phyloP scores from a whole-genome alignment of 345 rosid species.

The Sapria himalayana region DNA sequence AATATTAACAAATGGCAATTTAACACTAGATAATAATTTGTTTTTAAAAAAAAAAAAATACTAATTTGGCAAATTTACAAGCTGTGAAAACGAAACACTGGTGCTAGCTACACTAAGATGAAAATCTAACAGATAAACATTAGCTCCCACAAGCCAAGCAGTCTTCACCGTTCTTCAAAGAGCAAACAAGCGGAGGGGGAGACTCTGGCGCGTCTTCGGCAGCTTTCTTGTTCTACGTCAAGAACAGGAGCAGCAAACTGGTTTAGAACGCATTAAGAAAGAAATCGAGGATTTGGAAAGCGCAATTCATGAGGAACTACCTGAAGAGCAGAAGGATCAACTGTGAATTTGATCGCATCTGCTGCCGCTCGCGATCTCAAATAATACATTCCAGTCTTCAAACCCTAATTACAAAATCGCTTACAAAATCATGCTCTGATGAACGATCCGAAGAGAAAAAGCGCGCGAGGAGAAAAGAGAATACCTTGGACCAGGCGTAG shows the following conservation, averaged over 20 bases:
- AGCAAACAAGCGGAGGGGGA: constrained; percentile 83
- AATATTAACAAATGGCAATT: too few species aligned
- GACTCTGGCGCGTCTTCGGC: too few species aligned
- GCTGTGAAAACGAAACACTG: too few species aligned
- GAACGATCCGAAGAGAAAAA: not conserved
- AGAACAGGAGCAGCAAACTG: too few species aligned
- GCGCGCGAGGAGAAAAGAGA: not conserved
- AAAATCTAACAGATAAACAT: too few species aligned
- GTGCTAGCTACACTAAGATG: not conserved
- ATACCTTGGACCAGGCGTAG: constrained; percentile 74
- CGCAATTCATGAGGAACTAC: constrained; percentile 15
- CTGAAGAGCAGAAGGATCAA: constrained; percentile 45
- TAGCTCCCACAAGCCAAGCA: constrained; percentile 80
- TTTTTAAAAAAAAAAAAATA: too few species aligned
- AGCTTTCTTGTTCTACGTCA: too few species aligned
- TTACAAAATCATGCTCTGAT: not conserved
- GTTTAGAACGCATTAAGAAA: too few species aligned
- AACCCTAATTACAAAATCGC: constrained; percentile 22
- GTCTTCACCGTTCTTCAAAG: constrained; percentile 61
- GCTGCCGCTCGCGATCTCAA: constrained; percentile 84
- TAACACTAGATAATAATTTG: too few species aligned
- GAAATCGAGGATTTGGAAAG: too few species aligned
- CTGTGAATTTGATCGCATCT: constrained; percentile 96
- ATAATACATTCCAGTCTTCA: constrained; percentile 91
- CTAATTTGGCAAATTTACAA: not conserved